These are phyloP conservation scores for Cubamyces sp. DNA, from an alignment of 768 basidiomycete species.

Conservation along the genomic window DNA sequence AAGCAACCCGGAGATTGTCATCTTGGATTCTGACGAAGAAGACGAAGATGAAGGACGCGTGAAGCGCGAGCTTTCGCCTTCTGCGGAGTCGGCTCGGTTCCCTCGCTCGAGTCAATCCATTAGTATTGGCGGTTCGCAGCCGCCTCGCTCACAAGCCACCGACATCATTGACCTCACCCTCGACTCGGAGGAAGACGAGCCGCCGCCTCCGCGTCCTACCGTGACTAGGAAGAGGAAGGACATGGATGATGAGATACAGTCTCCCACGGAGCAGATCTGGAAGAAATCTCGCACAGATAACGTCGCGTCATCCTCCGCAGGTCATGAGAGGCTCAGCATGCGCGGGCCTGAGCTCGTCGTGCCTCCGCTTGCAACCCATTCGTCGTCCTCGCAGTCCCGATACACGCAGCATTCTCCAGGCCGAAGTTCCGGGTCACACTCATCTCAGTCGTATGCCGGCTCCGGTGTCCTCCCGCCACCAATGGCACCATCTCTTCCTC, in stretches of 20 bases:
- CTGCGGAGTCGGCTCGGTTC: conserved; percentile 39
- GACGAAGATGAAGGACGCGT: conserved; percentile 72
- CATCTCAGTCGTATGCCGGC: conserved; percentile 6
- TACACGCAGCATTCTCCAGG: conserved; percentile 7
- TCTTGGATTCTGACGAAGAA: conserved; percentile 75
- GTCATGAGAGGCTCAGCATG: conserved; percentile 5
- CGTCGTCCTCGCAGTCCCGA: conserved; percentile 16
- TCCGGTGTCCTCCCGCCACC: conserved; percentile 4
- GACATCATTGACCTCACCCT: conserved; percentile 86
- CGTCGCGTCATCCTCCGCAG: conserved; percentile 22
- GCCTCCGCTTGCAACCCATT: neutral
- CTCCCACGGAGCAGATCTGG: conserved; percentile 72
- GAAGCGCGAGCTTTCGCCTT: conserved; percentile 75
- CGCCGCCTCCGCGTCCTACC: conserved; percentile 24
- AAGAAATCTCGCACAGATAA: conserved; percentile 60
- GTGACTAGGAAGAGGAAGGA: conserved; percentile 62
- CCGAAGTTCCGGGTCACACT: neutral
- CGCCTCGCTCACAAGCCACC: conserved; percentile 38
- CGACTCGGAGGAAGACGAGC: conserved; percentile 75
- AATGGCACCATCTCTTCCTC: conserved; percentile 10
- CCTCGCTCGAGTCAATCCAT: conserved; percentile 14
- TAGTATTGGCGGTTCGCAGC: conserved; percentile 21
- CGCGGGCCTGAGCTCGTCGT: conserved; percentile 7
- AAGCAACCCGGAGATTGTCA: conserved; percentile 59
- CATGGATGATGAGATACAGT: conserved; percentile 52